Evolutionary conservation across 2,329 filamentous ascomycete species (phyloP).

Genomic region (Emericellopsis cladophorae): DNA sequence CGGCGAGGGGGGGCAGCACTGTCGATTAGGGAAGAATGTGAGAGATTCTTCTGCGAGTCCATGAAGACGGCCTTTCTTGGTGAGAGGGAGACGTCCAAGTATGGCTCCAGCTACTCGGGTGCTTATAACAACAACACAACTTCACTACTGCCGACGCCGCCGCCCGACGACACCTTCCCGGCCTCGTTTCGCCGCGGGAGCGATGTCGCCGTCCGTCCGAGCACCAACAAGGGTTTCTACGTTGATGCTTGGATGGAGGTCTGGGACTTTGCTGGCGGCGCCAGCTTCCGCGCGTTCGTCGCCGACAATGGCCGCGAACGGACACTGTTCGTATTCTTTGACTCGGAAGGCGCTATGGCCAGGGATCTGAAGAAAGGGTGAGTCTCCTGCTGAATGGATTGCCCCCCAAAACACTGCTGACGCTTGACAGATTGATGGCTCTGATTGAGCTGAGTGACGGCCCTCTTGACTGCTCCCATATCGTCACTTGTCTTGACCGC

Average conservation of each 20-base stretch:
- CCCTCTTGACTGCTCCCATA: slow-evolving; percentile 61
- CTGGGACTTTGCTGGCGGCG: slow-evolving; percentile 76
- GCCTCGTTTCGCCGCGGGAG: slow-evolving; percentile 18
- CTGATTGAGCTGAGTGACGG: slow-evolving; percentile 77
- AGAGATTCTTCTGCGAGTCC: slow-evolving; percentile 98
- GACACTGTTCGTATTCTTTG: slow-evolving; percentile 81
- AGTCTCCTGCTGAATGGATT: slow-evolving; percentile 18
- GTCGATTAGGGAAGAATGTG: slow-evolving; percentile 98
- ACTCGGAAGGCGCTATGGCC: slow-evolving; percentile 51
- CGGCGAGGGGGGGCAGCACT: slow-evolving; percentile 85
- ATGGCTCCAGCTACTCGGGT: slow-evolving; percentile 82
- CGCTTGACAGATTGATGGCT: slow-evolving; percentile 60
- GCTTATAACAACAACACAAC: slow-evolving; percentile 21
- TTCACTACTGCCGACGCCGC: slow-evolving; percentile 34
- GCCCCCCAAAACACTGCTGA: slow-evolving; percentile 2
- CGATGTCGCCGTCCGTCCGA: slow-evolving; percentile 10
- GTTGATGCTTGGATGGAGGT: slow-evolving; percentile 61
- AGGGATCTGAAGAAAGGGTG: slow-evolving; percentile 82
- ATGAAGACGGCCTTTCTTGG: slow-evolving; percentile 89
- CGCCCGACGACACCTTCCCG: slow-evolving; percentile 31
- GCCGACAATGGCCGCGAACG: slow-evolving; percentile 57
- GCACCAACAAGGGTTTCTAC: slow-evolving; percentile 12
- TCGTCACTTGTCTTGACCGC: slow-evolving; percentile 74
- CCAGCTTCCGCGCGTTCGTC: slow-evolving; percentile 78
- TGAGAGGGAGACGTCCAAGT: slow-evolving; percentile 70